Evolutionary conservation across 768 basidiomycete genomes (phyloP).

Genomic region (Infundibulicybe gibba): DNA sequence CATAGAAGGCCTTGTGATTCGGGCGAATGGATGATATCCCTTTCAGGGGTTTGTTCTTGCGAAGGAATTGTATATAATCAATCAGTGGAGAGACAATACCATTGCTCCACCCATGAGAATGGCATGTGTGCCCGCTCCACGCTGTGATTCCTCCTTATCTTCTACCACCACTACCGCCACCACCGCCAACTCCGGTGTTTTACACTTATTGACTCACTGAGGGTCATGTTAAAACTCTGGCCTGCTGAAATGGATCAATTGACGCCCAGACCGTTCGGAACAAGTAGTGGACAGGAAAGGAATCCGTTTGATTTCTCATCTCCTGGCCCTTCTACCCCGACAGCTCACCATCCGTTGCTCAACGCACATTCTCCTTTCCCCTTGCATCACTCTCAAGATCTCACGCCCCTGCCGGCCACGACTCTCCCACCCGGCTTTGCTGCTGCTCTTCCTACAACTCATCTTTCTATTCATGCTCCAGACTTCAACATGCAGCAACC

Average conservation of each 20-base stretch:
- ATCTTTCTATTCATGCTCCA: slow-evolving; percentile 82
- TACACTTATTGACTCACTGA: slow-evolving; percentile 14
- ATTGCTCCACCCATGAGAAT: not conserved
- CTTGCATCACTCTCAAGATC: slow-evolving; percentile 24
- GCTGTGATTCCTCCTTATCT: not conserved
- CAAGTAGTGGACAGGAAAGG: slow-evolving; percentile 31
- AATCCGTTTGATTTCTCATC: slow-evolving; percentile 63
- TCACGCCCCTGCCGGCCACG: slow-evolving; percentile 37
- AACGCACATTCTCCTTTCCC: slow-evolving; percentile 17
- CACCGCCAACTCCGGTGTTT: slow-evolving; percentile 11
- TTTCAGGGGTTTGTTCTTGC: no score
- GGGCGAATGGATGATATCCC: no score
- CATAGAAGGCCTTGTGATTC: not conserved
- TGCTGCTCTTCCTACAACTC: slow-evolving; percentile 51
- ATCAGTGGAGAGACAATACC: not conserved
- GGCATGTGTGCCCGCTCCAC: not conserved
- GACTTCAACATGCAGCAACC: slow-evolving; percentile 76
- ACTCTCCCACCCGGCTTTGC: slow-evolving; percentile 48
- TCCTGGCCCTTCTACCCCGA: slow-evolving; percentile 22
- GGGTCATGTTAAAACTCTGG: slow-evolving; percentile 70
- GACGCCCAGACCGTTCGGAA: slow-evolving; percentile 48
- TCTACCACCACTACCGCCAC: slow-evolving; percentile 10
- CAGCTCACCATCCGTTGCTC: slow-evolving; percentile 34
- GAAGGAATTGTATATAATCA: not conserved
- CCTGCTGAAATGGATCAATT: slow-evolving; percentile 51